Conservation (phyloP, 202 grass and related monocot species). For the Brachypodium distachyon region DNA sequence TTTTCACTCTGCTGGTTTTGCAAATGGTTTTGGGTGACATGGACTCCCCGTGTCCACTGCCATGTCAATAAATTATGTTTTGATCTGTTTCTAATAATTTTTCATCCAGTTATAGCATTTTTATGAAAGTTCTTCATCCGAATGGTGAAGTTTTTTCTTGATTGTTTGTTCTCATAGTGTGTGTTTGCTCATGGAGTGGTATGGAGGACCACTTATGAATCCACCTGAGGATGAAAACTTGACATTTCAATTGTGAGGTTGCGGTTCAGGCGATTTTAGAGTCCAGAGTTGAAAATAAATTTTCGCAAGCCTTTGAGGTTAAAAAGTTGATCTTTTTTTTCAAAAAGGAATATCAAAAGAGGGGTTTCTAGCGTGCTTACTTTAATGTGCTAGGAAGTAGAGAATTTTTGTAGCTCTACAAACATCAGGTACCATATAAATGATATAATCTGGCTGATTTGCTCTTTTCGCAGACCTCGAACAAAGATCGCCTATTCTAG, state of each 20-base stretch:
- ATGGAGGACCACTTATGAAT: neutral
- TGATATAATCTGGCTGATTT: constrained; percentile 4
- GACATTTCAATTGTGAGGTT: neutral
- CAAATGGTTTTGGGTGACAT: neutral
- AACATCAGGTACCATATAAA: neutral
- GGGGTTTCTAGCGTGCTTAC: neutral
- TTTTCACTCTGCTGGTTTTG: neutral
- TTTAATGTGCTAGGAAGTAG: neutral
- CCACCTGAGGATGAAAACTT: neutral
- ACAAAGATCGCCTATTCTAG: constrained; percentile 74
- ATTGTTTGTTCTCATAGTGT: neutral
- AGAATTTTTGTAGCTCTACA: neutral
- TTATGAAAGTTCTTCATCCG: neutral
- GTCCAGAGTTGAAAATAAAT: neutral
- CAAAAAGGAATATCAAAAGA: too few species aligned
- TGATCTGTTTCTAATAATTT: neutral
- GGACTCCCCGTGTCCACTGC: neutral
- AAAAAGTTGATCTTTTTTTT: neutral
- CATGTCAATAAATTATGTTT: neutral
- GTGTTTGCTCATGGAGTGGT: neutral
- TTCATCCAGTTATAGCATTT: neutral
- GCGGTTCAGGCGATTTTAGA: neutral
- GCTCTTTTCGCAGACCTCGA: constrained; percentile 50
- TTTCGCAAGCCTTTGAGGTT: neutral
- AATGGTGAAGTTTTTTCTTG: neutral